Percentiles rank a stretch among this genome's conserved stretches.
Conservation (phyloP, 768 basidiomycete genomes). For the Suillus decipiens region DNA sequence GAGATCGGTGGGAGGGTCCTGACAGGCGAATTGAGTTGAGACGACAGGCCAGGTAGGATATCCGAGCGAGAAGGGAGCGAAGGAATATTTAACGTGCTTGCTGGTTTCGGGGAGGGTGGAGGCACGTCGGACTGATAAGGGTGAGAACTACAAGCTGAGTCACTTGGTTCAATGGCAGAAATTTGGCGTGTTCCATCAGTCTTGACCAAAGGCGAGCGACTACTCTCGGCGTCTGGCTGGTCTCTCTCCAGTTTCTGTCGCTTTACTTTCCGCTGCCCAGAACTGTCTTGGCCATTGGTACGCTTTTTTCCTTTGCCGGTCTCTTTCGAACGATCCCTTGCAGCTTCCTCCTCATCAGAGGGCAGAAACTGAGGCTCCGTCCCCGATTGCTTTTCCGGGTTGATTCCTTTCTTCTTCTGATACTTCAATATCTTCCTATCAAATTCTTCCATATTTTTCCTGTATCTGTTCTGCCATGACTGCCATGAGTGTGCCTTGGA, state of each 20-base stretch:
- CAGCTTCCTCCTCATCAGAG: background rate
- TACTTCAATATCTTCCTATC: slow-evolving; percentile 44
- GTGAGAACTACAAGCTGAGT: background rate
- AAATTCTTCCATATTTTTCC: slow-evolving; percentile 43
- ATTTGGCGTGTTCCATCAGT: background rate
- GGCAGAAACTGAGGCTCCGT: slow-evolving; percentile 3
- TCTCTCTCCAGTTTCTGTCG: slow-evolving; percentile 3
- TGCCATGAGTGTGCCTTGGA: slow-evolving; percentile 51
- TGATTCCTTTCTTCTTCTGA: slow-evolving; percentile 34
- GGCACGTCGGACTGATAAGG: background rate
- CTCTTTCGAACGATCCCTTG: background rate
- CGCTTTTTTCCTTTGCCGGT: background rate
- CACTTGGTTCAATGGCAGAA: background rate
- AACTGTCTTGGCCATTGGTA: background rate
- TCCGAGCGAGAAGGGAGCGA: slow-evolving; percentile 5
- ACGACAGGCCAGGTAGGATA: slow-evolving; percentile 5
- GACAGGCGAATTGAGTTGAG: slow-evolving; percentile 3
- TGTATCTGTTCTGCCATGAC: slow-evolving; percentile 69
- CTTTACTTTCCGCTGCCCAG: slow-evolving; percentile 2
- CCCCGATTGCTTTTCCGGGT: background rate
- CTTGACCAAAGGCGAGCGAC: background rate
- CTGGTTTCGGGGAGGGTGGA: background rate
- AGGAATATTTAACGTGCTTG: background rate
- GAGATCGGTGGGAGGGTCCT: background rate
- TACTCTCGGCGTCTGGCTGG: background rate